phyloP scores from a whole-genome alignment of 2,329 filamentous ascomycete genomes.

The Botrytis cinerea region DNA sequence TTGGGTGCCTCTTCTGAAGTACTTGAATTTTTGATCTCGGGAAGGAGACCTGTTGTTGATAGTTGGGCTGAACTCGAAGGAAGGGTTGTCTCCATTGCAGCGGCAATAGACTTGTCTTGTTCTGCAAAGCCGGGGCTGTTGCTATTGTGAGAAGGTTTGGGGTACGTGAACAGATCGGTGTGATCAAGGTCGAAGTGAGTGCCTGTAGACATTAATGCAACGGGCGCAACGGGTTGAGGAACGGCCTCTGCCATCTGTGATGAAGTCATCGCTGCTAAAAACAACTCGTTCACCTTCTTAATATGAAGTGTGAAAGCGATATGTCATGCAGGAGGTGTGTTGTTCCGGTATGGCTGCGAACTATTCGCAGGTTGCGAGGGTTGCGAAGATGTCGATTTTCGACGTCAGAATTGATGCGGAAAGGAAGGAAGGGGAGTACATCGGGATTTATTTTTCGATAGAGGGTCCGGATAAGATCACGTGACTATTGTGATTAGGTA shows the following conservation, averaged over 20 bases:
- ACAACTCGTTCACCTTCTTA: constrained; percentile 41
- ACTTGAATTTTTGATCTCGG: neutral
- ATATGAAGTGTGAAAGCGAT: constrained; percentile 1
- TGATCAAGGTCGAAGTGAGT: neutral
- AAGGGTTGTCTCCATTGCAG: neutral
- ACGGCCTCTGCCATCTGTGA: constrained; percentile 32
- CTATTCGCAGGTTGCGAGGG: neutral
- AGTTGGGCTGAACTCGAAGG: neutral
- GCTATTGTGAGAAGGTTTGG: neutral
- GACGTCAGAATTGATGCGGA: neutral
- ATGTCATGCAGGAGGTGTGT: neutral
- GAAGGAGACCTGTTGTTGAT: neutral
- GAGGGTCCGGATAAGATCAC: constrained; percentile 13
- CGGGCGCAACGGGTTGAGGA: constrained; percentile 17
- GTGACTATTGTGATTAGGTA: neutral
- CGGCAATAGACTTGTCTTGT: neutral
- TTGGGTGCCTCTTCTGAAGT: neutral
- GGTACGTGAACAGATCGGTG: neutral
- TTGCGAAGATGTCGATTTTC: constrained; percentile 6
- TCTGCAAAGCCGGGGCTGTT: neutral
- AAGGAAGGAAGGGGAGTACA: constrained; percentile 7
- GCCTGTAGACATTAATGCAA: constrained; percentile 22
- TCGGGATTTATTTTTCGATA: constrained; percentile 16
- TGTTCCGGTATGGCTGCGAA: neutral
- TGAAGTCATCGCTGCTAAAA: constrained; percentile 43